Conservation (phyloP, 169 alveolate genomes). For the Toxoplasma gondii region DNA sequence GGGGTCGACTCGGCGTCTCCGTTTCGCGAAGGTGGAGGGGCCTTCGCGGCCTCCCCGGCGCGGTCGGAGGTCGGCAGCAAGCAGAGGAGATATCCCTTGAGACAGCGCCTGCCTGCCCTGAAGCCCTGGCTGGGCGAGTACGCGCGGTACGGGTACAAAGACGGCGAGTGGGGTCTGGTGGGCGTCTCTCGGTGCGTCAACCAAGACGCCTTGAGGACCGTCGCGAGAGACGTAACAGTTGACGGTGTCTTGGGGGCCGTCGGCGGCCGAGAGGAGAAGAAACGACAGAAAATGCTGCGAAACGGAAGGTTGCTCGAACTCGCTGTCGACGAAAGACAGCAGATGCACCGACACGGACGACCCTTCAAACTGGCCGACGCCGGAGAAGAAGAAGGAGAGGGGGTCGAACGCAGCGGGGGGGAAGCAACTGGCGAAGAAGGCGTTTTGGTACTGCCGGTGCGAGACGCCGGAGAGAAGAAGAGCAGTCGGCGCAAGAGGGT, state of each 20-base stretch:
- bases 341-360: neutral
- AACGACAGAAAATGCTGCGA: neutral
- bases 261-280: neutral
- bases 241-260: conserved; percentile 17
- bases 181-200: conserved; percentile 22
- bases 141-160: conserved; percentile 23
- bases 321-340: neutral
- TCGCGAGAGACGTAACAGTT: conserved; percentile 28
- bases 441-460: no score
- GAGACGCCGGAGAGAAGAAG: no score
- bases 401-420: neutral
- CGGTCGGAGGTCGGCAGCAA: neutral
- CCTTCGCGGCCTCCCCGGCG: neutral
- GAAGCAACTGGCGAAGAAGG: no score
- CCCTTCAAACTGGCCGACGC: neutral
- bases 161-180: conserved; percentile 24
- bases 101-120: conserved; percentile 21
- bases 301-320: conserved; percentile 4
- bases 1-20: neutral
- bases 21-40: neutral
- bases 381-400: neutral
- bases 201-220: neutral
- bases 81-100: neutral
- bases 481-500: neutral
- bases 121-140: conserved; percentile 36